A percentile compares a stretch with the other conserved stretches of the same genome.
These are phyloP conservation scores for Crassisporium funariophilum DNA, from an alignment of 768 basidiomycete genomes.

Conservation along the genomic window DNA sequence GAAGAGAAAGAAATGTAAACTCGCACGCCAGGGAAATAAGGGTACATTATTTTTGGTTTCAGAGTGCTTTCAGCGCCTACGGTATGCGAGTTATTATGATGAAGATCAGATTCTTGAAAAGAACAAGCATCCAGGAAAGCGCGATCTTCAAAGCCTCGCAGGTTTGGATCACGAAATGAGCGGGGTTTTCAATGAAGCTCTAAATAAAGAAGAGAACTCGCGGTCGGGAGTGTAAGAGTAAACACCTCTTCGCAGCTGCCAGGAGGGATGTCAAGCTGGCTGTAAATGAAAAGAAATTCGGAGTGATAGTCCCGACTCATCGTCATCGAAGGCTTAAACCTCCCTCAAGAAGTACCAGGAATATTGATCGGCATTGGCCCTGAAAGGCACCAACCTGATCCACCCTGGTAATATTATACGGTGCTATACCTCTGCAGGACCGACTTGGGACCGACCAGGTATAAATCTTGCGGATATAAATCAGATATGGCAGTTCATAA, in stretches of 20 bases:
- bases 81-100: conserved; percentile 6
- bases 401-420: too few species aligned
- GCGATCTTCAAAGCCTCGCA: conserved; percentile 7
- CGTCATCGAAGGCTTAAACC: too few species aligned
- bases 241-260: conserved; percentile 8
- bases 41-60: not conserved
- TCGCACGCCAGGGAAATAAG: conserved; percentile 7
- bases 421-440: too few species aligned
- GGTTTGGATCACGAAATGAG: conserved; percentile 29
- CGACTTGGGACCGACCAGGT: too few species aligned
- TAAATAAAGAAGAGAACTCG: too few species aligned
- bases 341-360: too few species aligned
- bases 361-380: too few species aligned
- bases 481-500: conserved; percentile 1
- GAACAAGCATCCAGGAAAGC: conserved; percentile 3
- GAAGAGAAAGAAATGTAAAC: conserved; percentile 10
- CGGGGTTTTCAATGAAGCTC: conserved; percentile 22
- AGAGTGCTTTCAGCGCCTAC: conserved; percentile 1
- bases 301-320: too few species aligned
- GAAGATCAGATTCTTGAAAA: conserved; percentile 12
- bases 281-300: too few species aligned
- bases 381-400: too few species aligned
- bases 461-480: not conserved
- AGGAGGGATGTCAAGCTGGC: conserved; percentile 6
- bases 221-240: conserved; percentile 2